These are phyloP conservation scores for Plectosphaerella plurivora DNA, from an alignment of 2,329 filamentous ascomycete species.

Conservation along the genomic window DNA sequence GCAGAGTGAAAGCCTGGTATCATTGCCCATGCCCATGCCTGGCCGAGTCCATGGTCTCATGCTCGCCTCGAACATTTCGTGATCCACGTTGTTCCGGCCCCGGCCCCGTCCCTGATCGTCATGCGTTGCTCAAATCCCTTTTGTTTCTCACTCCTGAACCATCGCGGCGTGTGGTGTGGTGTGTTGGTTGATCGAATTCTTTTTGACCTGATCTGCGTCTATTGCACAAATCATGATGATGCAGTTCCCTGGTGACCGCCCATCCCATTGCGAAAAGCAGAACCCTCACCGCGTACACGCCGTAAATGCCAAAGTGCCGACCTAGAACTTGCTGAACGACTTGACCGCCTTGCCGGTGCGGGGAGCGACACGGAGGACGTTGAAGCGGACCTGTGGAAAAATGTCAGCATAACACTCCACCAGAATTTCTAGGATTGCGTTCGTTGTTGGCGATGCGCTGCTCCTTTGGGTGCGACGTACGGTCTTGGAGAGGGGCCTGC, in stretches of 20 bases:
- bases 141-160: slow-evolving; percentile 28
- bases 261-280: slow-evolving; percentile 23
- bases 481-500: slow-evolving; percentile 98
- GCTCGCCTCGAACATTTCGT: background rate
- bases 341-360: slow-evolving; percentile 97
- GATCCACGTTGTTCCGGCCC: background rate
- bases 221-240: slow-evolving; percentile 35
- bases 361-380: slow-evolving; percentile 97
- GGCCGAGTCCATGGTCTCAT: background rate
- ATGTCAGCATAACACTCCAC: slow-evolving; percentile 5
- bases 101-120: background rate
- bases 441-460: background rate
- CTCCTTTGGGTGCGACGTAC: slow-evolving; percentile 56
- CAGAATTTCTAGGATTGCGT: background rate
- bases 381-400: slow-evolving; percentile 81
- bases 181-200: slow-evolving; percentile 15
- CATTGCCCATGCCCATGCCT: background rate
- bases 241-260: slow-evolving; percentile 16
- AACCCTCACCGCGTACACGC: slow-evolving; percentile 44
- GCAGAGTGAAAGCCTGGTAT: background rate
- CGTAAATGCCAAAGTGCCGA: slow-evolving; percentile 48
- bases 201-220: slow-evolving; percentile 29
- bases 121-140: slow-evolving; percentile 22
- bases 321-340: slow-evolving; percentile 98
- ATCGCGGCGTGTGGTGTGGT: background rate